phyloP scores from a whole-genome alignment of 2,329 filamentous ascomycete species.

The Penicillium sp. region DNA sequence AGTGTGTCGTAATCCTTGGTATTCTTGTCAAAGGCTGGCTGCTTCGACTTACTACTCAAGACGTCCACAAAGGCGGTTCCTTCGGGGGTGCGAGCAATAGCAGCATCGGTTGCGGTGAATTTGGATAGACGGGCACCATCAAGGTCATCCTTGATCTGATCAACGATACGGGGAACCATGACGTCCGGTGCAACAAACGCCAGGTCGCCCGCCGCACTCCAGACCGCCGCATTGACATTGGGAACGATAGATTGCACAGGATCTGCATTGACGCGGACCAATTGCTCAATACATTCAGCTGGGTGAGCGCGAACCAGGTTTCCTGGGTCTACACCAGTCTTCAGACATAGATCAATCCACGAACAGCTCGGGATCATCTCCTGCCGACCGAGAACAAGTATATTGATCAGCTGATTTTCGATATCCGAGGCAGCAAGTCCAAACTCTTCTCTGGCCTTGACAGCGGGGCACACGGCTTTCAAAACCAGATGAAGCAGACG shows the following conservation, averaged over 20 bases:
- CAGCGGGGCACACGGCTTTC: constrained; percentile 44
- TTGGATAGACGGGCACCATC: constrained; percentile 67
- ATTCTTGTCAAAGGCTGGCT: constrained; percentile 76
- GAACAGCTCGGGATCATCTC: constrained; percentile 75
- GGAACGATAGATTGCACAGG: constrained; percentile 39
- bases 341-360: constrained; percentile 89
- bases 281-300: constrained; percentile 67
- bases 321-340: constrained; percentile 80
- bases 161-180: constrained; percentile 74
- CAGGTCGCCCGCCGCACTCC: constrained; percentile 82
- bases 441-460: constrained; percentile 26
- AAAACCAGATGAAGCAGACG: constrained; percentile 63
- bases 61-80: constrained; percentile 89
- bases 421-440: constrained; percentile 53
- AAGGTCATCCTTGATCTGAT: constrained; percentile 73
- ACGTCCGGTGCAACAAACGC: constrained; percentile 88
- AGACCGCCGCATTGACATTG: constrained; percentile 66
- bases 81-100: constrained; percentile 88
- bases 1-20: constrained; percentile 92
- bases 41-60: constrained; percentile 76
- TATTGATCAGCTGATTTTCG: constrained; percentile 70
- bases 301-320: constrained; percentile 67
- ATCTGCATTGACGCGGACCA: constrained; percentile 58
- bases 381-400: constrained; percentile 76
- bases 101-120: constrained; percentile 83